These are phyloP conservation scores for Craspedostauros australis DNA, from an alignment of 108 stramenopile genomes.

Conservation along the genomic window DNA sequence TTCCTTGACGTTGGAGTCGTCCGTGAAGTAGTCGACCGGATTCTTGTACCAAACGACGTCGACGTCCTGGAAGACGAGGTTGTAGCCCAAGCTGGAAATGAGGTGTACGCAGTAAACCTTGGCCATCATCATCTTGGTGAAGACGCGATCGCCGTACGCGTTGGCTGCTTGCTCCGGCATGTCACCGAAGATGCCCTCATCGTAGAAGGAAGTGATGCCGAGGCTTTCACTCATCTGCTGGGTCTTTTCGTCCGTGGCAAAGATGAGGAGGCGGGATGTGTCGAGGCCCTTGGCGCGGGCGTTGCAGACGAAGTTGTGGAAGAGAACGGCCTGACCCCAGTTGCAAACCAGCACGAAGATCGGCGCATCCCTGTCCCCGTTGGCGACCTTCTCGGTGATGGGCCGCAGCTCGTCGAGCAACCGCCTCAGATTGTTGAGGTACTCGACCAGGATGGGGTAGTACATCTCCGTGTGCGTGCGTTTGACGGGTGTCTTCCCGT, in stretches of 20 bases:
- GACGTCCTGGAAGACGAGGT: constrained; percentile 83
- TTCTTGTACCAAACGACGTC: constrained; percentile 63
- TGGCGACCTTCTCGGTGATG: constrained; percentile 29
- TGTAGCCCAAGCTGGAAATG: constrained; percentile 53
- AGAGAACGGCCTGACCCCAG: constrained; percentile 59
- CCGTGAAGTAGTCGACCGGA: constrained; percentile 51
- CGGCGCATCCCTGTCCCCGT: constrained; percentile 32
- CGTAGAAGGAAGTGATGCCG: constrained; percentile 56
- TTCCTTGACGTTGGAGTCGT: constrained; percentile 23
- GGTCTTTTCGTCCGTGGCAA: constrained; percentile 62
- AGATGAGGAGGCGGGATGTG: constrained; percentile 45
- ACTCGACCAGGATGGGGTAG: constrained; percentile 41
- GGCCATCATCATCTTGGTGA: constrained; percentile 72
- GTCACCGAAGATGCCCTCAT: constrained; percentile 45
- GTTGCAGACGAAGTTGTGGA: constrained; percentile 68
- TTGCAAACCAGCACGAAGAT: constrained; percentile 76
- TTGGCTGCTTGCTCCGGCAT: constrained; percentile 47
- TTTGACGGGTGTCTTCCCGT: constrained; percentile 21
- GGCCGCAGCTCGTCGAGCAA: constrained; percentile 31
- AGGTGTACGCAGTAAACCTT: constrained; percentile 72
- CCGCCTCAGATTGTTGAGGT: constrained; percentile 39
- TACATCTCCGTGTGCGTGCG: constrained; percentile 18
- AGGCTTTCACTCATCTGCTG: constrained; percentile 52
- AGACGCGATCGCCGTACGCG: constrained; percentile 65
- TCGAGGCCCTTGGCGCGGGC: constrained; percentile 44